phyloP scores from a whole-genome alignment of 2,329 filamentous ascomycete species.

The Beauveria pseudobassiana region DNA sequence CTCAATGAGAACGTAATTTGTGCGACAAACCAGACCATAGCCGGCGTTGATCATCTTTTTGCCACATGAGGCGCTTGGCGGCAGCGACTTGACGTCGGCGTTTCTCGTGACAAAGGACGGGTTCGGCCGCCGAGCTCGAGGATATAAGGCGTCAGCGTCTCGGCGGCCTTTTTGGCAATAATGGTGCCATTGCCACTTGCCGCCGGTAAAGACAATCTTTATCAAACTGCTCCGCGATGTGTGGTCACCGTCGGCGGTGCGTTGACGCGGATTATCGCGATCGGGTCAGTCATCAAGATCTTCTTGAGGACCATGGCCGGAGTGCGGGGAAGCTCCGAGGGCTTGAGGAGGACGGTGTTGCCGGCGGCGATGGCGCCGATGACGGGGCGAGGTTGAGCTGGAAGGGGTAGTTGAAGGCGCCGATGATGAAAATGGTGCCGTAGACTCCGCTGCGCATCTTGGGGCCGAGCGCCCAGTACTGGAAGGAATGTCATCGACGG shows the following conservation, averaged over 20 bases:
- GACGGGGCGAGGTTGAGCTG: slow-evolving; percentile 72
- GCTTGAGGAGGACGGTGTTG: slow-evolving; percentile 85
- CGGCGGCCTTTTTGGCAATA: slow-evolving; percentile 81
- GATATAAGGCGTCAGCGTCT: slow-evolving; percentile 77
- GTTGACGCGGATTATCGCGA: slow-evolving; percentile 71
- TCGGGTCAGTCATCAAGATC: slow-evolving; percentile 69
- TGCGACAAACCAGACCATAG: slow-evolving; percentile 88
- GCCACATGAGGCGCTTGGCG: slow-evolving; percentile 79
- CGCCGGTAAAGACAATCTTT: slow-evolving; percentile 98
- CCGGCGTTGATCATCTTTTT: slow-evolving; percentile 80
- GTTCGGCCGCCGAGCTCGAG: slow-evolving; percentile 89
- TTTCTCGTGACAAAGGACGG: slow-evolving; percentile 86
- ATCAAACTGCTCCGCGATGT: slow-evolving; percentile 81
- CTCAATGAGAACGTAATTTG: slow-evolving; percentile 85
- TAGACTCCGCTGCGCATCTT: slow-evolving; percentile 81
- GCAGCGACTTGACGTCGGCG: slow-evolving; percentile 73
- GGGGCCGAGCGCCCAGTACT: slow-evolving; percentile 62
- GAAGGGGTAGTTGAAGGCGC: slow-evolving; percentile 90
- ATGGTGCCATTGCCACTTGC: slow-evolving; percentile 75
- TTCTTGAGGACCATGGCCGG: slow-evolving; percentile 73
- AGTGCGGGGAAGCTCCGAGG: slow-evolving; percentile 74
- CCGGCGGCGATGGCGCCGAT: slow-evolving; percentile 89
- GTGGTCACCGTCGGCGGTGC: slow-evolving; percentile 72
- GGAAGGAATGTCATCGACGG: slow-evolving; percentile 61
- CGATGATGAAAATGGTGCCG: slow-evolving; percentile 76